A percentile compares a stretch with the other conserved stretches of the same genome.
Conservation (phyloP, 2,329 filamentous ascomycete genomes). For the Hypoxylon sp. region DNA sequence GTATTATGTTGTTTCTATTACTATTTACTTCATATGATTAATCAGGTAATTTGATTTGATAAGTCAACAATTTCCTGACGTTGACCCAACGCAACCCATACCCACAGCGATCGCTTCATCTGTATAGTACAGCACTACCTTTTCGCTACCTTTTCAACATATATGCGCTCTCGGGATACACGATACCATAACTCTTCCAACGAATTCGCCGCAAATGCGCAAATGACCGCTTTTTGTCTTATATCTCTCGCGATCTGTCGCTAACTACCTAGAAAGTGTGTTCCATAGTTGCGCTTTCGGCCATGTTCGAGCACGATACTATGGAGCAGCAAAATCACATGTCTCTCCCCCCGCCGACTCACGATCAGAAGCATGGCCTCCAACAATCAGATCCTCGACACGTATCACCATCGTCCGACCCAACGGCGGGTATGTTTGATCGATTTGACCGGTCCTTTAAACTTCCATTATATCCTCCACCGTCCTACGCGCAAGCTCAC, state of each 20-base stretch:
- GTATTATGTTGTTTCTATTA: conserved; percentile 35
- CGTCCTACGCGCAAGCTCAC: conserved; percentile 57
- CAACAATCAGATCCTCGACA: conserved; percentile 46
- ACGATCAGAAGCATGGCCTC: conserved; percentile 48
- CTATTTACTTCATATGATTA: conserved; percentile 30
- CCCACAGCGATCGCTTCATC: conserved; percentile 25
- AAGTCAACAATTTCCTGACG: conserved; percentile 26
- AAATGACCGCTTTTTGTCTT: conserved; percentile 32
- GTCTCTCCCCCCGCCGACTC: conserved; percentile 56
- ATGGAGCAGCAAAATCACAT: conserved; percentile 65
- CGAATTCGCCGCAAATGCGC: conserved; percentile 36
- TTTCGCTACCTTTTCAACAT: conserved; percentile 27
- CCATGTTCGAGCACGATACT: conserved; percentile 22
- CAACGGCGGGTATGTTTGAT: conserved; percentile 45
- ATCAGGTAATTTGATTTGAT: conserved; percentile 37
- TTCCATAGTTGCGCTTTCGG: conserved; percentile 40
- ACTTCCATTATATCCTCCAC: conserved; percentile 57
- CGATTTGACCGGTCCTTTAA: conserved; percentile 53
- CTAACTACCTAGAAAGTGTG: conserved; percentile 32
- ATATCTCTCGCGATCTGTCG: conserved; percentile 32
- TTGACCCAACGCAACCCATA: conserved; percentile 12
- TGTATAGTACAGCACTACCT: conserved; percentile 31
- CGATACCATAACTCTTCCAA: conserved; percentile 18
- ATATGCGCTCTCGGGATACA: conserved; percentile 34
- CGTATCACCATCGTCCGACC: conserved; percentile 44